A percentile compares a stretch with the other conserved stretches of the same genome.
These are phyloP conservation scores for Septoria petroselini DNA, from an alignment of 2,329 filamentous ascomycete species.

Conservation along the genomic window DNA sequence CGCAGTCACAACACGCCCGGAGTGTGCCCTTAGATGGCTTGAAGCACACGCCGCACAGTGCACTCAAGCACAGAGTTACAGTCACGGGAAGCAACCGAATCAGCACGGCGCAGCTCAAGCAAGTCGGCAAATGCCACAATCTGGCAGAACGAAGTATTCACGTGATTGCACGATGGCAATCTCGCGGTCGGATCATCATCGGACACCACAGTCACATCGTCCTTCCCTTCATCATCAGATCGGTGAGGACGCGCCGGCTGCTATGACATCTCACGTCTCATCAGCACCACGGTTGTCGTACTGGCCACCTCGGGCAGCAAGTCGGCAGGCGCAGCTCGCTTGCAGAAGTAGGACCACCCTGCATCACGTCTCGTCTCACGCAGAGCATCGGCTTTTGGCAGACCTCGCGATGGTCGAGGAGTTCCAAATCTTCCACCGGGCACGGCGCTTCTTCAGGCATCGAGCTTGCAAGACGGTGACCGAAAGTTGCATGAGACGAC, in stretches of 20 bases:
- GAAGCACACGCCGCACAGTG: too few species aligned
- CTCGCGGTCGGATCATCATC: neutral
- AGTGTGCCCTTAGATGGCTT: too few species aligned
- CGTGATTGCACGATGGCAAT: neutral
- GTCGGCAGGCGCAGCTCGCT: too few species aligned
- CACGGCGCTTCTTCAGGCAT: neutral
- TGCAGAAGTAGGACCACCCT: too few species aligned
- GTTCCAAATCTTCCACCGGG: too few species aligned
- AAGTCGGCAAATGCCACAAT: neutral
- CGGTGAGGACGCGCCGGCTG: neutral
- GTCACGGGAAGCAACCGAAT: neutral
- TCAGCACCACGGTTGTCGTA: neutral
- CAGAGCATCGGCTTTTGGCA: too few species aligned
- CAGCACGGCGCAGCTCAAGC: conserved; percentile 17
- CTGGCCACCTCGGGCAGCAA: too few species aligned
- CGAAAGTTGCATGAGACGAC: neutral
- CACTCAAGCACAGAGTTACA: too few species aligned
- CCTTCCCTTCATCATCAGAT: neutral
- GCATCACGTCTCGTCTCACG: too few species aligned
- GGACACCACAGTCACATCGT: neutral
- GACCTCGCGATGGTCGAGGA: too few species aligned
- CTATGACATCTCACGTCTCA: neutral
- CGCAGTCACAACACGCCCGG: too few species aligned
- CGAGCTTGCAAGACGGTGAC: neutral
- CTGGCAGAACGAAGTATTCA: too few species aligned